phyloP scores from a whole-genome alignment of 805 yeast species.

The Metschnikowia drakensbergensis region DNA sequence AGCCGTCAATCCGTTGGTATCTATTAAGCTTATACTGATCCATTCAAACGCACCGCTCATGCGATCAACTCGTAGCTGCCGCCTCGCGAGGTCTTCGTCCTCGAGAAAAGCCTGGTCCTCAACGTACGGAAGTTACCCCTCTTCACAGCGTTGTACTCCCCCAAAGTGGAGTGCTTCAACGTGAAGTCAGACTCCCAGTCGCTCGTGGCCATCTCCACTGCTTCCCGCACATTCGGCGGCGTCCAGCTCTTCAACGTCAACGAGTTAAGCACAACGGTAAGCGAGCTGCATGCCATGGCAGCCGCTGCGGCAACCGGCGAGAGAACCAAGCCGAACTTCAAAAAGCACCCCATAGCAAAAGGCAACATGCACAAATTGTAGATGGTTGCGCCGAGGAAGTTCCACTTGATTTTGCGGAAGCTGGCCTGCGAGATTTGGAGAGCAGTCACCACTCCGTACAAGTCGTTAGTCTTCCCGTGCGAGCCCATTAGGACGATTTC shows the following conservation, averaged over 20 bases:
- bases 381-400: slow-evolving; percentile 82
- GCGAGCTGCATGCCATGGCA: slow-evolving; percentile 91
- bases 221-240: slow-evolving; percentile 21
- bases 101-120: not conserved
- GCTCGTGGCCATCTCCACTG: not conserved
- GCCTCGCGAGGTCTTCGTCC: not conserved
- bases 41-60: no score
- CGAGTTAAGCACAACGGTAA: slow-evolving; percentile 82
- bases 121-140: not conserved
- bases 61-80: not conserved
- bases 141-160: slow-evolving; percentile 13
- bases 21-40: no score
- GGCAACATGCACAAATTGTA: slow-evolving; percentile 87
- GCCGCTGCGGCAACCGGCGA: slow-evolving; percentile 88
- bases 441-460: slow-evolving; percentile 55
- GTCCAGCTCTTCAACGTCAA: slow-evolving; percentile 67
- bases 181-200: slow-evolving; percentile 13
- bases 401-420: slow-evolving; percentile 68
- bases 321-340: slow-evolving; percentile 69
- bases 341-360: slow-evolving; percentile 86
- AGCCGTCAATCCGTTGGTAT: no score
- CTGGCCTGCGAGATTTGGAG: slow-evolving; percentile 68
- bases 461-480: slow-evolving; percentile 24
- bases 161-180: slow-evolving; percentile 11
- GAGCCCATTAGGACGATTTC: slow-evolving; percentile 71